Evolutionary conservation across 495 filamentous ascomycete species (phyloP), one percentile per base, ranked within the genome.

Genomic region (Clavariopsis aquatica): DNA sequence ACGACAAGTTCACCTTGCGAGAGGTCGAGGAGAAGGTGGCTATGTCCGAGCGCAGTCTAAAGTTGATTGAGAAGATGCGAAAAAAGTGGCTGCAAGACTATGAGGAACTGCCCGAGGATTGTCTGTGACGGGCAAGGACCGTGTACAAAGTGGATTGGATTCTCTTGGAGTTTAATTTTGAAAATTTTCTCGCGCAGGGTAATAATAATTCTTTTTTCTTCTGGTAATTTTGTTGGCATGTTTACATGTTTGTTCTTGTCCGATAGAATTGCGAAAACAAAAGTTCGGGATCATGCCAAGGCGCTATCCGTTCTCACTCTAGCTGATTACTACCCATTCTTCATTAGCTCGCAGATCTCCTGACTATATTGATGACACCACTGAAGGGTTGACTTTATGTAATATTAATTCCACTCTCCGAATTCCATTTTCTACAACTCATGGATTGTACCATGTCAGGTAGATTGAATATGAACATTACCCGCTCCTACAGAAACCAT

Each of bases 61-160:
- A 64, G 61, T 19, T 64, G 28, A 19, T 49, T 23, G 52, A 53
- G 36, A 62, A 62, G 49, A 8, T 62, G 20, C 51, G 59, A 10
- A 6, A 27, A 10, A 53, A 53, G 34, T 53, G 59, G 59, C 47
- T 7, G 17, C 23, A 36, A 29, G 56, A 51, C 1, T 26, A 22
- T 36, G 24, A 43, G 23, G 3, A 51, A 26, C 47, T 23, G 5
- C 47, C 47, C 3, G 38, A 9, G 15, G 38, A 43, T 17, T 43
- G 38, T 17, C 38, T 43, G 7, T 49, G 47, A 49, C 3, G 19
- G 15, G 20, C n/a, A 23, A 15, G 5, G 12, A 9, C 12, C 47
- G 47, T 49, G 47, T 23, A 31, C 23, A 20, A 36, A 53, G 17
- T 24, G 17, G 24, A 22, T 53, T 19, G 24, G 51, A 34, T 31